Conservation (phyloP, 23 red algal species). For the Gracilaria gracilis region DNA sequence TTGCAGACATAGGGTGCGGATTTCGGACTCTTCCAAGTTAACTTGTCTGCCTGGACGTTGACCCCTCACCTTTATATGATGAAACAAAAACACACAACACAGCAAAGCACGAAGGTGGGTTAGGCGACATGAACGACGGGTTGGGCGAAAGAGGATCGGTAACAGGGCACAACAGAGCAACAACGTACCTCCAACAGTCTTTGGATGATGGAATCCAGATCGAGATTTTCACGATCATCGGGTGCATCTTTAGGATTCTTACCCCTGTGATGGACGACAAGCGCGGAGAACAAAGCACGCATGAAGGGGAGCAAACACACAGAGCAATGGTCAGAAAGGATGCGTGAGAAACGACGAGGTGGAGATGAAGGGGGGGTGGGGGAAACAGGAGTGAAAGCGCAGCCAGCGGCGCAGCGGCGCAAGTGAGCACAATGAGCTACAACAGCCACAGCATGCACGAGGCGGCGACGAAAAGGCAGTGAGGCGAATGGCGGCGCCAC, state of each 20-base stretch:
- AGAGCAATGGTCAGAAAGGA: slow-evolving; percentile 3
- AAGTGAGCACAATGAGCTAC: not conserved
- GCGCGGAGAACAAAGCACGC: not conserved
- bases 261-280: slow-evolving; percentile 13
- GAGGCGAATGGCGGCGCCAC: not conserved
- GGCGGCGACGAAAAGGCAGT: too few species aligned
- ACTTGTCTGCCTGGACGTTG: slow-evolving; percentile 92
- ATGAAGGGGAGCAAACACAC: not conserved
- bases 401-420: not conserved
- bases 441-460: too few species aligned
- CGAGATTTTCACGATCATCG: slow-evolving; percentile 70
- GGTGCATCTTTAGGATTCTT: slow-evolving; percentile 62
- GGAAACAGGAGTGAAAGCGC: not conserved
- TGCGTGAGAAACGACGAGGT: not conserved
- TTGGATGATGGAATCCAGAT: slow-evolving; percentile 93
- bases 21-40: slow-evolving; percentile 89
- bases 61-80: slow-evolving; percentile 51
- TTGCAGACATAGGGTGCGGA: slow-evolving; percentile 87
- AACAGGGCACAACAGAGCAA: not conserved
- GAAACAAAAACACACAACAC: not conserved
- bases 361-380: too few species aligned
- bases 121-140: not conserved
- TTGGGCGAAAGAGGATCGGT: not conserved
- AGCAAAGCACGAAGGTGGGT: too few species aligned
- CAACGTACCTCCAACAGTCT: slow-evolving; percentile 87